Evolutionary conservation across 2,329 filamentous ascomycete species (phyloP).

Genomic region (Gremmenia infestans): DNA sequence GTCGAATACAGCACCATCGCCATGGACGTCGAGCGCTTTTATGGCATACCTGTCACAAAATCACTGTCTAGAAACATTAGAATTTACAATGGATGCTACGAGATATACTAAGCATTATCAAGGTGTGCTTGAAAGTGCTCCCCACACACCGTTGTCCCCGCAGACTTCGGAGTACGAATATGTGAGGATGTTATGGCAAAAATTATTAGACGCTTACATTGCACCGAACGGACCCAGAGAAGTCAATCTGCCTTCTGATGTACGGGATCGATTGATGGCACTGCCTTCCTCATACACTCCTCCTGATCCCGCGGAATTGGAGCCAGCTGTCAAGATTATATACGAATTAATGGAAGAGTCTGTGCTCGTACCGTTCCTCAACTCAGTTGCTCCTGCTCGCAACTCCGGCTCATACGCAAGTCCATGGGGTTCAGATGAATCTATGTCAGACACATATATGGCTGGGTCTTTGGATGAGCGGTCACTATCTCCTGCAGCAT

Average conservation of each 20-base stretch:
- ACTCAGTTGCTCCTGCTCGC: slow-evolving; percentile 37
- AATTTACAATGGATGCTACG: slow-evolving; percentile 92
- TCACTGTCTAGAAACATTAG: slow-evolving; percentile 91
- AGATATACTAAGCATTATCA: slow-evolving; percentile 60
- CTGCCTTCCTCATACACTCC: slow-evolving; percentile 58
- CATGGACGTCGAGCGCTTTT: slow-evolving; percentile 88
- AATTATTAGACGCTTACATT: slow-evolving; percentile 86
- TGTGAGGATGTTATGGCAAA: slow-evolving; percentile 77
- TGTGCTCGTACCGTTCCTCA: slow-evolving; percentile 85
- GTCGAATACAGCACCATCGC: slow-evolving; percentile 75
- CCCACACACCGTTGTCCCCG: slow-evolving; percentile 35
- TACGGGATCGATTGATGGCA: slow-evolving; percentile 73
- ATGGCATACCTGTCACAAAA: slow-evolving; percentile 97
- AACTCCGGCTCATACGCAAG: slow-evolving; percentile 20
- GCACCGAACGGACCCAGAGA: slow-evolving; percentile 78
- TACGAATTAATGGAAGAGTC: slow-evolving; percentile 98
- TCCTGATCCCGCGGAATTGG: slow-evolving; percentile 68
- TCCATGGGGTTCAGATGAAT: slow-evolving; percentile 30
- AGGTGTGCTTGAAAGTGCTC: slow-evolving; percentile 36
- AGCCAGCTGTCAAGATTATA: slow-evolving; percentile 80
- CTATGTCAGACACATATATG: slow-evolving; percentile 26
- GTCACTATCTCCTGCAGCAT: slow-evolving; percentile 23
- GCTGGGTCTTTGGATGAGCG: slow-evolving; percentile 26
- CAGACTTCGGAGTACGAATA: slow-evolving; percentile 41
- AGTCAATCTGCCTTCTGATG: slow-evolving; percentile 82